These are phyloP conservation scores for Kernera saxatilis DNA, from an alignment of 345 rosid genomes.

Conservation along the genomic window DNA sequence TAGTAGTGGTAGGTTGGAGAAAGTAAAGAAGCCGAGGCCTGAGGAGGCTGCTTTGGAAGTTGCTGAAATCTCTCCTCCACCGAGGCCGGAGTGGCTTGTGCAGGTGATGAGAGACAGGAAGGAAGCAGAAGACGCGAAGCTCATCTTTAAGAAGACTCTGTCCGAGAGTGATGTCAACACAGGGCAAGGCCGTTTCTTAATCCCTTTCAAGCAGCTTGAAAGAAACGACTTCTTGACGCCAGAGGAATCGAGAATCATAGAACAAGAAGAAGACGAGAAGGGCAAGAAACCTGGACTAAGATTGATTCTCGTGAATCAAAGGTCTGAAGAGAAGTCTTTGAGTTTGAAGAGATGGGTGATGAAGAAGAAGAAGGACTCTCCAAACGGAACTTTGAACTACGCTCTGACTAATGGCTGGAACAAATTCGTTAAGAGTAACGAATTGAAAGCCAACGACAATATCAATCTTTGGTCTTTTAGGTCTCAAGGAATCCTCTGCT, in stretches of 20 bases:
- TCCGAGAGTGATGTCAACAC: background rate
- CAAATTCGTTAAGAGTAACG: background rate
- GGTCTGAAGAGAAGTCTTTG: background rate
- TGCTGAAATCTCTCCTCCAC: too few species aligned
- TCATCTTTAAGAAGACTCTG: background rate
- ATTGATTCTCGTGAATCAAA: background rate
- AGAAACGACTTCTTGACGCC: background rate
- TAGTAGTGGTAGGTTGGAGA: background rate
- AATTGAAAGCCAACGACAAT: background rate
- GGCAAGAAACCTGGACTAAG: background rate
- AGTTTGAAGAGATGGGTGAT: background rate
- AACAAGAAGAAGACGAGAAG: background rate
- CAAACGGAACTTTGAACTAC: background rate
- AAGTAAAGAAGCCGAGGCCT: background rate
- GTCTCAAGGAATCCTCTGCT: background rate
- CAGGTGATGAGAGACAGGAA: background rate
- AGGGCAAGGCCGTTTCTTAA: background rate
- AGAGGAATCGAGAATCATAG: background rate
- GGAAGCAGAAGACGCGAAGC: background rate
- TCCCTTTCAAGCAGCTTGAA: background rate
- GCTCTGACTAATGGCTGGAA: background rate
- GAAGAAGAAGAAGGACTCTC: background rate
- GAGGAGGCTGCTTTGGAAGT: background rate
- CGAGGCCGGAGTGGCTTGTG: background rate
- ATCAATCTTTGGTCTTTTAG: background rate